Evolutionary conservation across 192 early-diverging fungal species (phyloP), one percentile per base, ranked within the genome.

Genomic region (Linnemannia zychae): DNA sequence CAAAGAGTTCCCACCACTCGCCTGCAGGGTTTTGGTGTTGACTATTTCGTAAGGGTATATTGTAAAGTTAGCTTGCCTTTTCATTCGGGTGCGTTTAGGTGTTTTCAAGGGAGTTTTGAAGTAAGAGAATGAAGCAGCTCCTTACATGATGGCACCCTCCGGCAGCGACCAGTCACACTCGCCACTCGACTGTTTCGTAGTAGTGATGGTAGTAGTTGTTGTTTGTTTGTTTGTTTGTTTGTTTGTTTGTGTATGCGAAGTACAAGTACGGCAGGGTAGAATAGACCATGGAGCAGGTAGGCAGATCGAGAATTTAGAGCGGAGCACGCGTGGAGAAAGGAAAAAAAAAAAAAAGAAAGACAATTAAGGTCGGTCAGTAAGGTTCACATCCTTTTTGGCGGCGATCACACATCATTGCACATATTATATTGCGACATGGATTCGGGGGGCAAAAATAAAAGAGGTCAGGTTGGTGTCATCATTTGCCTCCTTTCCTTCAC

Each of bases 1-100:
- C 97, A 79, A 93, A 94, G 37, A 98, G 92, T 90, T 99, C 97
- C 98, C 98, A 99, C 97, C 97, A 99, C 81, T 99, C 98, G 82
- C 93, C 93, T 63, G 91, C 90, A 31, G 92, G 94, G 84, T 95
- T 92, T 76, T 87, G 92, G 33, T 92, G 92, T 57, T 93, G 91
- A 36, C 95, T 97, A 88, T 72, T 50, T 74, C 65, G 31, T 66
- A 20, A 52, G 24, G 66, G 1, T 52, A 37, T 44, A 37, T 7
- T 28, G 24, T 7, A 36, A 34, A 4, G 75, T 36, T 49, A 66
- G 74, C 31, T 65, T 3, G 33, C 18, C 47, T 33, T 7, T n/a
- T 74, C 50, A 13, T 48, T 44, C 7, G 28, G 12, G n/a, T 1
- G 24, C 4, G 6, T 60, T 37, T 6, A 17, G 1, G 38, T 24